These are phyloP conservation scores for Microbotryum saponariae DNA, from an alignment of 1,284 basidiomycete species.

Conservation along the genomic window DNA sequence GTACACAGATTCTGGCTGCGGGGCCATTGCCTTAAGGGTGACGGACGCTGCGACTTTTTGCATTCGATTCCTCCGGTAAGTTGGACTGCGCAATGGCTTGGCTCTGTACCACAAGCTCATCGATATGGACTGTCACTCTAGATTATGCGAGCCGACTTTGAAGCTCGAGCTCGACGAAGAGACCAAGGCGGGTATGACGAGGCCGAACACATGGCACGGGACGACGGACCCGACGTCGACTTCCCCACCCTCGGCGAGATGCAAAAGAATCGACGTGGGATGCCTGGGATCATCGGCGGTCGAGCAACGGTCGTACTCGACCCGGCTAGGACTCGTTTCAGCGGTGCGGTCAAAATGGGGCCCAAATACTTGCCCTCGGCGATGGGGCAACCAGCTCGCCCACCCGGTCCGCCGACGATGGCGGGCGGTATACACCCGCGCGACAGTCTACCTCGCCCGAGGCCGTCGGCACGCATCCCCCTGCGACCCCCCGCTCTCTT, in stretches of 20 bases:
- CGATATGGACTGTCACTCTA: background rate
- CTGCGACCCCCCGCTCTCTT: constrained; percentile 72
- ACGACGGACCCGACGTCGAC: constrained; percentile 46
- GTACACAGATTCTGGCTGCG: constrained; percentile 90
- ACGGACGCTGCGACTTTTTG: constrained; percentile 46
- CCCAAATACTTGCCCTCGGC: constrained; percentile 9
- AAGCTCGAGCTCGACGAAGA: constrained; percentile 13
- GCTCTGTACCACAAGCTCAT: constrained; percentile 15
- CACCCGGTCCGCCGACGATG: constrained; percentile 7
- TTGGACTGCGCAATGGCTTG: background rate
- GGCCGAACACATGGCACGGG: background rate
- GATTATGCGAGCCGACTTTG: constrained; percentile 34
- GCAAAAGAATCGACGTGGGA: too few species aligned
- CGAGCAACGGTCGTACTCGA: constrained; percentile 49
- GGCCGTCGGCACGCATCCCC: constrained; percentile 75
- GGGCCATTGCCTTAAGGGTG: constrained; percentile 89
- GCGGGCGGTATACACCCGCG: constrained; percentile 36
- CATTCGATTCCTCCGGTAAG: constrained; percentile 22
- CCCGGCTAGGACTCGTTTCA: constrained; percentile 72
- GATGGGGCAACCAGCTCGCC: constrained; percentile 4
- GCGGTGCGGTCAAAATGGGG: constrained; percentile 61
- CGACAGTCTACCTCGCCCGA: constrained; percentile 51
- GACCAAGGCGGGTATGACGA: constrained; percentile 9
- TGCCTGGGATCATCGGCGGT: constrained; percentile 26
- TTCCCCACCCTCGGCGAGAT: constrained; percentile 68